A percentile compares a stretch with the other conserved stretches of the same genome.
phyloP scores from a whole-genome alignment of 768 basidiomycete genomes.

The Kwoniella mangroviensis region DNA sequence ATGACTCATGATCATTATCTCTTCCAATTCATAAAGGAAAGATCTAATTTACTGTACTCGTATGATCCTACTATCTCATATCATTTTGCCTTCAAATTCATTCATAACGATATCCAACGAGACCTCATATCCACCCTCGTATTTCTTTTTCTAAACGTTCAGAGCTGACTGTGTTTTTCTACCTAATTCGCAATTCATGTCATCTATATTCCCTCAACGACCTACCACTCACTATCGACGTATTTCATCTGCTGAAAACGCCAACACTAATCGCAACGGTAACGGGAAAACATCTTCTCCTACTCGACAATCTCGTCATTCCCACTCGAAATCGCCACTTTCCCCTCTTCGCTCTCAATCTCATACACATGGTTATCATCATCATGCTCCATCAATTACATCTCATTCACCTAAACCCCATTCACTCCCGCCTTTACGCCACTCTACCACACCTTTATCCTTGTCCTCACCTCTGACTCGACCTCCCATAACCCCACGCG shows the following conservation, averaged over 20 bases:
- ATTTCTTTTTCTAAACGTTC: neutral
- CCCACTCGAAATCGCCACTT: conserved; percentile 12
- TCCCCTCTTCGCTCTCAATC: conserved; percentile 14
- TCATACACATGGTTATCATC: conserved; percentile 1
- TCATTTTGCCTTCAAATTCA: neutral
- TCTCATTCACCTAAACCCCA: neutral
- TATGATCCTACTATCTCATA: neutral
- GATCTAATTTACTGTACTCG: neutral
- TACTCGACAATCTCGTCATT: conserved; percentile 2
- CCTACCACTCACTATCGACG: conserved; percentile 6
- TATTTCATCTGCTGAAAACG: conserved; percentile 3
- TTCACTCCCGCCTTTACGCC: neutral
- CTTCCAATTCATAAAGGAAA: conserved; percentile 4
- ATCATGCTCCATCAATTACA: neutral
- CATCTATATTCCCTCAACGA: conserved; percentile 4
- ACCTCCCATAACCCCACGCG: conserved; percentile 8
- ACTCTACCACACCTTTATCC: conserved; percentile 13
- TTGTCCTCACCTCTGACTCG: conserved; percentile 12
- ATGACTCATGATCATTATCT: neutral
- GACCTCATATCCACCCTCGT: too few species aligned
- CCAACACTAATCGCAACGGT: neutral
- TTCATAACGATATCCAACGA: too few species aligned
- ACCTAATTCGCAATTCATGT: conserved; percentile 6
- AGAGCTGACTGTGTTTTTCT: neutral
- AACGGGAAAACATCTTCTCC: neutral